Base-by-base conservation (phyloP, 768 basidiomycete genomes). In the Rubroboletus pulcherrimus region DNA sequence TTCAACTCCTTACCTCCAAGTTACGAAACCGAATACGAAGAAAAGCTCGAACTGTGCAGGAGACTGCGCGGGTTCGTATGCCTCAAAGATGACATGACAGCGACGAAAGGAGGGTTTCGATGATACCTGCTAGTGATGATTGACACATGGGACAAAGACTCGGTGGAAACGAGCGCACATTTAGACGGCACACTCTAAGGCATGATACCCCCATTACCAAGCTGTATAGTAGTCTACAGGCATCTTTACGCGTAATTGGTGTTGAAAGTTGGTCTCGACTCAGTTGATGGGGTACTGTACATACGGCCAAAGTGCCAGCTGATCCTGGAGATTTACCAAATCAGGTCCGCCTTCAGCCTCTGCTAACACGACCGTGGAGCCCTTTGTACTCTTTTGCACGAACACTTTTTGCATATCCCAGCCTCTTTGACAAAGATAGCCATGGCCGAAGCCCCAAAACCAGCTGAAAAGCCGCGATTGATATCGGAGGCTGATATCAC, bases 401-500 rank as follows among this genome's bases (percentile, higher is more conserved):
- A 57, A 39, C 56, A 43, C 44, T 46, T 34, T 37, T 44, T 45
- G 38, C 44, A 51, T 40, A 53, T 51, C 46, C 48, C 46, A 51
- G 30, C 34, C 19, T 49, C 46, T 26, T 54, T 35, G 43, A 53
- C 53, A 48, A 14, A 17, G 17, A 49, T 42, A 60, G 56, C 58
- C 56, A 89, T 90, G 88, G 77, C 87, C 53, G 88, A 89, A 63
- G 65, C 78, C 15, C 71, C 70, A 4, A 68, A 71, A 54, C 63
- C 68, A 71, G 75, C 74, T 57, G 82, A 84, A 67, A 82, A 84
- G 59, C 66, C 77, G 15, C 71, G 75, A 54, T 78, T 85, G 55
- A 80, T 85, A 43, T 75, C 79, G 17, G 87, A 90, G 71, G 80
- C 77, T 12, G 91, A 93, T 75, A 74, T 92, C 66, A 91, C 90